Evolutionary conservation across 805 yeast species (phyloP).

Genomic region (Tetrapisispora nanseiensis): DNA sequence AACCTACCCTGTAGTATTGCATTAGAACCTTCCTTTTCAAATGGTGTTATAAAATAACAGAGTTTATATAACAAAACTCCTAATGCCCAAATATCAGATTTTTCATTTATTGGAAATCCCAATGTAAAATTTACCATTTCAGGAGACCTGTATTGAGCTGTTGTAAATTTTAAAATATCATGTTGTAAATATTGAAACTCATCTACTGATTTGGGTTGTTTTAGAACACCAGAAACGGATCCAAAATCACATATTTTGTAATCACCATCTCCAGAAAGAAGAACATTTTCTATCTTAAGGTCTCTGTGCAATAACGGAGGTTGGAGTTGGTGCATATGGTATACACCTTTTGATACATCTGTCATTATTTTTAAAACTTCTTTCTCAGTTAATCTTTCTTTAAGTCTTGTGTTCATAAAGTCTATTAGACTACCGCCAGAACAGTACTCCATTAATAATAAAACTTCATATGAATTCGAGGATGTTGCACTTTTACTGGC

Average conservation of each 20-base stretch:
- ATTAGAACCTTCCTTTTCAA: conserved; percentile 54
- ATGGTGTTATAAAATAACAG: conserved; percentile 77
- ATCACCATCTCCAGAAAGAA: conserved; percentile 46
- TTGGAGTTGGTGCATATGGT: conserved; percentile 61
- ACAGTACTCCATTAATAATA: conserved; percentile 72
- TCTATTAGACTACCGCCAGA: conserved; percentile 67
- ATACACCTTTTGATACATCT: conserved; percentile 63
- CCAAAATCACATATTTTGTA: conserved; percentile 79
- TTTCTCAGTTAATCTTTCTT: conserved; percentile 53
- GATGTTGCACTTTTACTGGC: conserved; percentile 60
- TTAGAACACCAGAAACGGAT: conserved; percentile 55
- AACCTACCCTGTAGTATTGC: conserved; percentile 52
- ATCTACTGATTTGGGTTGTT: conserved; percentile 52
- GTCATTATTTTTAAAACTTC: conserved; percentile 62
- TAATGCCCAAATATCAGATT: conserved; percentile 78
- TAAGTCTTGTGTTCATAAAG: conserved; percentile 65
- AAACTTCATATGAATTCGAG: conserved; percentile 61
- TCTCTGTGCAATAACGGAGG: conserved; percentile 74
- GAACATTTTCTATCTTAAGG: conserved; percentile 73
- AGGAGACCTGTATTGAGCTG: conserved; percentile 79
- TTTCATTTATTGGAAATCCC: conserved; percentile 67
- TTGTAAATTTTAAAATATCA: conserved; percentile 69
- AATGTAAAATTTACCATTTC: conserved; percentile 70
- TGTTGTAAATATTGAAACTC: conserved; percentile 52
- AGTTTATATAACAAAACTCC: conserved; percentile 70